Conservation (phyloP, 192 early-diverging fungal genomes). For the Umbelopsis sp. region DNA sequence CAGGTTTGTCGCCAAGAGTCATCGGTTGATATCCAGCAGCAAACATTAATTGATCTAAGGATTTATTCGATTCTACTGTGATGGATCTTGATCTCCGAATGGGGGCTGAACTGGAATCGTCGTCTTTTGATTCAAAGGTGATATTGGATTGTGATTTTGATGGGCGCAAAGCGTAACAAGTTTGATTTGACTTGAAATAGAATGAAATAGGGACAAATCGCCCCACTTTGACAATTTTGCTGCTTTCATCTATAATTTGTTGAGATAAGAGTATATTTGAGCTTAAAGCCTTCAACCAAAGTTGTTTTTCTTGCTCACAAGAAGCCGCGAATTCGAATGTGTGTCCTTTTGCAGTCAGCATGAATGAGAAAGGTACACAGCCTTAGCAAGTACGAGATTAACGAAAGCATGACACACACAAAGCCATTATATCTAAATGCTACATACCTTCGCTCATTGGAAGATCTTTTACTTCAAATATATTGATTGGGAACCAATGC, state of each 20-base stretch:
- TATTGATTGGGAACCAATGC: constrained; percentile 69
- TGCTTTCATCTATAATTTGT: constrained; percentile 1
- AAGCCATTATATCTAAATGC: too few relatives aligned
- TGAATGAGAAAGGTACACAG: neutral
- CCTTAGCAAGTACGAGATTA: neutral
- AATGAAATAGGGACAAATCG: neutral
- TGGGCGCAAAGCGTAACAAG: neutral
- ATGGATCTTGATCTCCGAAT: constrained; percentile 14
- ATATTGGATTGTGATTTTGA: constrained; percentile 9
- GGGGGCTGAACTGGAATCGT: neutral
- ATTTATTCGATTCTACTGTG: constrained; percentile 1
- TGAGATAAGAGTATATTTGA: neutral
- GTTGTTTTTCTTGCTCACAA: constrained; percentile 6
- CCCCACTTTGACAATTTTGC: neutral
- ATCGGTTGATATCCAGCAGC: constrained; percentile 8
- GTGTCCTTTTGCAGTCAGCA: neutral
- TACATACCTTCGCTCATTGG: constrained; percentile 32
- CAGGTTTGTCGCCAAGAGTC: neutral
- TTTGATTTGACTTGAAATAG: neutral
- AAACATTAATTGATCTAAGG: neutral
- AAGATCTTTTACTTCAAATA: constrained; percentile 60
- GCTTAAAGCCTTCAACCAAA: neutral
- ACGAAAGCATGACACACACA: neutral
- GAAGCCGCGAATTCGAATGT: neutral
- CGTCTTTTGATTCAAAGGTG: neutral